phyloP scores from a whole-genome alignment of 163 green algal genomes.

The Scenedesmus sp. region DNA sequence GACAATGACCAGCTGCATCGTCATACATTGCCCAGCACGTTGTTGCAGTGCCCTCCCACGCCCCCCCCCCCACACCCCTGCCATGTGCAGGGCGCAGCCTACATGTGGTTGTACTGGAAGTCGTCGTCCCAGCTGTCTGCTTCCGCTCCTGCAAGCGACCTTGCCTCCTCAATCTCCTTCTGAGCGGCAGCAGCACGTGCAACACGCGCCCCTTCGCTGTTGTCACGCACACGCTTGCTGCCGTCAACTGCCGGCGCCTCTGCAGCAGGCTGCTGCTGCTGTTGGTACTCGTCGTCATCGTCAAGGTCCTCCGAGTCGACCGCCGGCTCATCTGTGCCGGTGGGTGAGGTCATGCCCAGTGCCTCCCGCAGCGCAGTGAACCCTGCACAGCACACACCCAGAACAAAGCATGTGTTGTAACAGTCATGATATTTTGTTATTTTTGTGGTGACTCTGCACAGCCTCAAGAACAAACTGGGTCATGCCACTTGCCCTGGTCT shows the following conservation, averaged over 20 bases:
- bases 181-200: conserved; percentile 10
- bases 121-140: conserved; percentile 25
- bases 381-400: neutral
- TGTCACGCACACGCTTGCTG: neutral
- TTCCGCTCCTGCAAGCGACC: neutral
- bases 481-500: too few relatives aligned
- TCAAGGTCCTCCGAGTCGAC: conserved; percentile 2
- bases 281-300: neutral
- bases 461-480: too few relatives aligned
- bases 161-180: conserved; percentile 21
- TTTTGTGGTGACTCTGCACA: too few relatives aligned
- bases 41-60: too few relatives aligned
- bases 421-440: too few relatives aligned
- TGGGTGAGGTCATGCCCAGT: conserved; percentile 23
- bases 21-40: too few relatives aligned
- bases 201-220: neutral
- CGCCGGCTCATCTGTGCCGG: neutral
- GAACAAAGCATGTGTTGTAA: neutral
- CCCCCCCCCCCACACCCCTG: neutral
- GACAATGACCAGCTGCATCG: neutral
- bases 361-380: conserved; percentile 29
- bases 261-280: conserved; percentile 29
- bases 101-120: neutral
- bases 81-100: neutral
- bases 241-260: neutral